Conservation (phyloP, 1,284 basidiomycete species). For the Ustilago loliicola region DNA sequence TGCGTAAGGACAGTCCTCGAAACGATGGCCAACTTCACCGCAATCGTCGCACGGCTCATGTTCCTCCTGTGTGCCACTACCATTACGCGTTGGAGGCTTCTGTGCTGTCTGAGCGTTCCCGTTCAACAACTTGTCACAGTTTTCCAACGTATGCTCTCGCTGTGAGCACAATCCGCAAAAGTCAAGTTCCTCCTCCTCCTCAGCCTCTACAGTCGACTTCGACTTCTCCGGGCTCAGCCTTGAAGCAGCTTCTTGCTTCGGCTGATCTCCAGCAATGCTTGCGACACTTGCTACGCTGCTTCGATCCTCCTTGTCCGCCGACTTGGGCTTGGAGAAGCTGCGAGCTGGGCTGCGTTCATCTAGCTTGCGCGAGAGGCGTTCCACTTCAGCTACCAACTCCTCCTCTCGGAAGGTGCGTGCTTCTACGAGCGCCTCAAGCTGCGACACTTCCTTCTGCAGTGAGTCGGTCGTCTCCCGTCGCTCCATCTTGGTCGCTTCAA, state of each 20-base stretch:
- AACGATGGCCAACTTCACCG: constrained; percentile 54
- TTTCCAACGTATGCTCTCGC: constrained; percentile 41
- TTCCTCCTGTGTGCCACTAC: constrained; percentile 22
- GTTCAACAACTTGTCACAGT: constrained; percentile 33
- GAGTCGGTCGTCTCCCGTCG: constrained; percentile 54
- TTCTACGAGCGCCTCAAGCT: constrained; percentile 64
- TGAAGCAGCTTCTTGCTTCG: neutral
- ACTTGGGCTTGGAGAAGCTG: constrained; percentile 4
- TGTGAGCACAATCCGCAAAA: constrained; percentile 52
- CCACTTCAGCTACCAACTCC: constrained; percentile 58
- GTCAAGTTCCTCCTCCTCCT: constrained; percentile 47
- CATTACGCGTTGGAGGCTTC: constrained; percentile 1
- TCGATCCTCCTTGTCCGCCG: neutral
- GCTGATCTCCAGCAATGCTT: neutral
- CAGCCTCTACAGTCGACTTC: constrained; percentile 8
- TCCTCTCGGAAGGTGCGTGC: constrained; percentile 64
- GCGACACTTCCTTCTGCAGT: constrained; percentile 59
- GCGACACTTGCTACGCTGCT: neutral
- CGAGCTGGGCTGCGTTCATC: constrained; percentile 24
- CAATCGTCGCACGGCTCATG: constrained; percentile 58
- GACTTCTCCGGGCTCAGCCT: neutral
- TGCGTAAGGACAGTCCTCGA: constrained; percentile 59
- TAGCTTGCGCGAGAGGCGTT: constrained; percentile 43
- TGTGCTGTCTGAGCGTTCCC: neutral
- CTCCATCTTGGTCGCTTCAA: constrained; percentile 64